Base-by-base conservation (phyloP, 371 early-diverging fungal genomes). In the Mycotypha africana region DNA sequence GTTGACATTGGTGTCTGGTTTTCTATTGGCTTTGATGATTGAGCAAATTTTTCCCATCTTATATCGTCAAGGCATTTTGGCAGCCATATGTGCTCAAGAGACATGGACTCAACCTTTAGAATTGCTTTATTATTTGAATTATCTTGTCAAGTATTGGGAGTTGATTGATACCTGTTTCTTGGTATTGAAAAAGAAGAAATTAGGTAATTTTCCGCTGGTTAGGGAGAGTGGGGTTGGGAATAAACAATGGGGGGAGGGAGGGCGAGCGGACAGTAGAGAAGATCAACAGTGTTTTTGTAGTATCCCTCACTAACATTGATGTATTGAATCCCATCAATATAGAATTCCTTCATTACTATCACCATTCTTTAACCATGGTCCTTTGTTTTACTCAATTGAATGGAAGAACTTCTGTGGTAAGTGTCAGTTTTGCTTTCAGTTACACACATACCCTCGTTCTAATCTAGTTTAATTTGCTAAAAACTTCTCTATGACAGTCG, bases 331-430 rank as follows among this genome's bases (percentile, higher is more conserved):
- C 30, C 30, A 15, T 41, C 20, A 21, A 17, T 35, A 10, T 76
- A 74, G 87, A 85, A 70, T 88, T 92, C 78, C 71, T 91, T 55
- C 93, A 92, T 61, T 88, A 88, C 66, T 93, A 85, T 75, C 94
- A 92, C 58, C 93, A 94, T 62, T 83, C 88, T 46, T 74, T 91
- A 72, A 93, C 94, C 39, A 86, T 89, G 88, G 78, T 87, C 37
- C 84, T 93, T 31, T 91, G 91, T 75, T 92, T 73, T 58, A 77
- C 83, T 47, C 88, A 92, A 62, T 75, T 93, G 21, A 75, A 76
- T 28, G 94, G 93, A 6, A 67, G 76, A 26, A 85, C 91, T 23
- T 77, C 92, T 26, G 88, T 92, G 62, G 86, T 84, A 85, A 77
- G 77, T 73, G 21, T 45, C 31, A 34, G 35, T 38, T 39, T 40